Percentiles rank a stretch among this genome's conserved stretches.
These are phyloP conservation scores for Pythium apleroticum DNA, from an alignment of 352 stramenopile genomes.

Conservation along the genomic window DNA sequence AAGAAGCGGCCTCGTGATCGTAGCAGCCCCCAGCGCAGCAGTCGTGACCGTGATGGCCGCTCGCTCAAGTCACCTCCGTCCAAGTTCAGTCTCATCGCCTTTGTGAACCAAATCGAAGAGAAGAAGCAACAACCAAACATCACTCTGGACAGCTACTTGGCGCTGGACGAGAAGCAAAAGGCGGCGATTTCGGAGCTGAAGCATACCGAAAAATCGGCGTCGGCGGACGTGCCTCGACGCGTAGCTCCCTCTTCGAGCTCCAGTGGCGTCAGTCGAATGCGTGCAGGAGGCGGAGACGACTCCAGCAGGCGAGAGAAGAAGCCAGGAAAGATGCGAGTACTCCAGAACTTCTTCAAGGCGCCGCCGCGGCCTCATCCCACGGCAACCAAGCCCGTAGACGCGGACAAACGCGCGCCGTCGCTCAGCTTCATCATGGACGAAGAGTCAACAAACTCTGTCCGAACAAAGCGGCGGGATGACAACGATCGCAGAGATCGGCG, in stretches of 20 bases:
- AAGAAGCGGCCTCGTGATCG: not conserved
- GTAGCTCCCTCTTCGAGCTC: not conserved
- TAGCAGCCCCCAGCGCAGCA: not conserved
- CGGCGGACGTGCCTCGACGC: not conserved
- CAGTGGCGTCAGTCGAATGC: not conserved
- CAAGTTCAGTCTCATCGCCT: conserved; percentile 13
- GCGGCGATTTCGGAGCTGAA: not conserved
- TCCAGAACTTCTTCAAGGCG: conserved; percentile 14
- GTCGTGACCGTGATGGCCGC: not conserved
- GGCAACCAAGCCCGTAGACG: not conserved
- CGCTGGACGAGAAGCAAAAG: conserved; percentile 1
- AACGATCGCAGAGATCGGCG: not conserved
- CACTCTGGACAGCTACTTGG: conserved; percentile 17
- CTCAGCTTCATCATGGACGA: conserved; percentile 24
- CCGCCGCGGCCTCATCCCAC: not conserved
- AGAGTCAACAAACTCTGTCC: not conserved
- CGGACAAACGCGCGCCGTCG: not conserved
- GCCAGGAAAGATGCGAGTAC: not conserved
- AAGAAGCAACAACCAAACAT: conserved; percentile 3
- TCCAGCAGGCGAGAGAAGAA: not conserved
- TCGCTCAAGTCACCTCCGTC: not conserved
- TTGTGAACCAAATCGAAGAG: conserved; percentile 14
- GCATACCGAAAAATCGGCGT: not conserved
- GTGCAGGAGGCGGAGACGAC: not conserved
- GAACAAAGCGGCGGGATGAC: not conserved